Evolutionary conservation across 371 early-diverging fungal genomes (phyloP).

Genomic region (Mortierella sp.): DNA sequence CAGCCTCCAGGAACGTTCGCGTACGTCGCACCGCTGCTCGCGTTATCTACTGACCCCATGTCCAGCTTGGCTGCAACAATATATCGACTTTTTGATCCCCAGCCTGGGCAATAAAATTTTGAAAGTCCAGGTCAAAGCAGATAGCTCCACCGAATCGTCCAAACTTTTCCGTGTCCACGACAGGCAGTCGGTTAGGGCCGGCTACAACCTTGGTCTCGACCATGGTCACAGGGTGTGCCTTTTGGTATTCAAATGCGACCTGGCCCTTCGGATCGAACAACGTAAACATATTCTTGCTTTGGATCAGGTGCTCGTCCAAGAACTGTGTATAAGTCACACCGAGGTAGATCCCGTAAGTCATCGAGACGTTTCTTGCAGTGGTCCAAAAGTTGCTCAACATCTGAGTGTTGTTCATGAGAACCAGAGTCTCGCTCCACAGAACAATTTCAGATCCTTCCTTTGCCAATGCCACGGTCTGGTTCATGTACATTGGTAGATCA

Average conservation of each 20-base stretch:
- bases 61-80: conserved; percentile 67
- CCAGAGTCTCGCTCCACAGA: conserved; percentile 61
- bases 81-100: conserved; percentile 60
- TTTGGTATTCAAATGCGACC: conserved; percentile 61
- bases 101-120: conserved; percentile 62
- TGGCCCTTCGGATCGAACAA: conserved; percentile 61
- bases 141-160: conserved; percentile 65
- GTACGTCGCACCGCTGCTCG: no score
- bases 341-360: conserved; percentile 55
- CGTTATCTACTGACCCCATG: no score
- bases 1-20: no score
- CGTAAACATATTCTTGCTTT: conserved; percentile 59
- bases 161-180: conserved; percentile 59
- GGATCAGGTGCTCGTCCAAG: conserved; percentile 22
- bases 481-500: conserved; percentile 28
- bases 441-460: conserved; percentile 59
- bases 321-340: conserved; percentile 56
- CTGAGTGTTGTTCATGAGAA: conserved; percentile 21
- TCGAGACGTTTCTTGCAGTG: conserved; percentile 52
- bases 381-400: conserved; percentile 46
- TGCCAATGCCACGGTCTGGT: conserved; percentile 35
- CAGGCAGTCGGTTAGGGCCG: conserved; percentile 60
- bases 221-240: conserved; percentile 64
- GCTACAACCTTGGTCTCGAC: conserved; percentile 52
- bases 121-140: conserved; percentile 68